These are phyloP conservation scores for Aspergillus pseudoterreus DNA, from an alignment of 2,329 filamentous ascomycete species.

Conservation along the genomic window DNA sequence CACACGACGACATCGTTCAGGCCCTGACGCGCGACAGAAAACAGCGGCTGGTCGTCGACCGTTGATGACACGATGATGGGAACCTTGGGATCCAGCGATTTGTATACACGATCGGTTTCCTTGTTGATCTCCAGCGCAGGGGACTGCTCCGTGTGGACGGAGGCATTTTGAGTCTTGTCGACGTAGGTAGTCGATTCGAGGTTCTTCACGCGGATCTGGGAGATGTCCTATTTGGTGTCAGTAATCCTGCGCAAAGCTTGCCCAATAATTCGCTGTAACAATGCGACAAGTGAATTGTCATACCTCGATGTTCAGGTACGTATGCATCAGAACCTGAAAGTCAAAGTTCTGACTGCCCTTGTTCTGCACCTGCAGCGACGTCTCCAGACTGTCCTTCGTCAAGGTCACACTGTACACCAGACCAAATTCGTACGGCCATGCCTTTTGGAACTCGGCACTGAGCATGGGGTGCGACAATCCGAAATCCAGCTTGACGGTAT, in stretches of 20 bases:
- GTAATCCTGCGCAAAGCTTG: neutral
- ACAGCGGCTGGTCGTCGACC: constrained; percentile 58
- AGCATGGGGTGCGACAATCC: constrained; percentile 75
- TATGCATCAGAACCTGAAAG: constrained; percentile 87
- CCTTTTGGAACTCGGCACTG: constrained; percentile 61
- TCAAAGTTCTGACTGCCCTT: constrained; percentile 79
- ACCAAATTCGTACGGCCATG: constrained; percentile 84
- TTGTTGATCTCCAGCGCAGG: constrained; percentile 64
- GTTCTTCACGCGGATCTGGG: constrained; percentile 66
- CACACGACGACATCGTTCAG: constrained; percentile 87
- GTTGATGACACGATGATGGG: constrained; percentile 33
- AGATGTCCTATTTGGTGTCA: constrained; percentile 65
- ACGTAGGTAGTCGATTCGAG: constrained; percentile 72
- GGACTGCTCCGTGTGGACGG: constrained; percentile 62
- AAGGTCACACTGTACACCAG: constrained; percentile 92
- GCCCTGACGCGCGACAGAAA: constrained; percentile 77
- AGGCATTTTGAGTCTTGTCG: constrained; percentile 74
- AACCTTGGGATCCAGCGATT: constrained; percentile 52
- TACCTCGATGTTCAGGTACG: constrained; percentile 80
- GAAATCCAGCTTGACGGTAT: constrained; percentile 90
- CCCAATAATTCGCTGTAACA: neutral
- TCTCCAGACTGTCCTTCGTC: constrained; percentile 68
- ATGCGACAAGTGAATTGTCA: constrained; percentile 24
- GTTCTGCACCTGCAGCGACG: constrained; percentile 83
- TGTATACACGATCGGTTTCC: constrained; percentile 89